Conservation (phyloP, 306 rosid species). For the Glycine latifolia region DNA sequence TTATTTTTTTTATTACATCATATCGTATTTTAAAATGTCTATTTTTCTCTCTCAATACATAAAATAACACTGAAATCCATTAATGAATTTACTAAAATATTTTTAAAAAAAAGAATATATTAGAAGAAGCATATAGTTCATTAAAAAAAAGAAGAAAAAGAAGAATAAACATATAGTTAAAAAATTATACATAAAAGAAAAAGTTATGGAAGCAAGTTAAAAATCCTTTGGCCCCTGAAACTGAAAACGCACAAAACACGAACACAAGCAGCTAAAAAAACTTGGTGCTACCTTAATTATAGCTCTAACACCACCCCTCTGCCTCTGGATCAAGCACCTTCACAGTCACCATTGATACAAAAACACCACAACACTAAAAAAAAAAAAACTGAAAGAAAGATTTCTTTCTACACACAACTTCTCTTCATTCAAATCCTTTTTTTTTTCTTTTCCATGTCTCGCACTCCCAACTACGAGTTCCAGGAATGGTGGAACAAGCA, state of each 20-base stretch:
- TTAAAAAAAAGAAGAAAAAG: too few relatives aligned
- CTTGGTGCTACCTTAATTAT: constrained; percentile 38
- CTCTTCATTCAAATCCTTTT: background rate
- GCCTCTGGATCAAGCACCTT: constrained; percentile 41
- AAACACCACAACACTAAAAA: background rate
- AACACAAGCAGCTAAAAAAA: constrained; percentile 44
- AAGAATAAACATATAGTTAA: too few relatives aligned
- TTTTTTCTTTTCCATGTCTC: constrained; percentile 62
- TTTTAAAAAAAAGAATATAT: too few relatives aligned
- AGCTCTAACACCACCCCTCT: constrained; percentile 4
- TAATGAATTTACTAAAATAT: too few relatives aligned
- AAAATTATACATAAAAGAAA: too few relatives aligned
- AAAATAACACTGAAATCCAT: too few relatives aligned
- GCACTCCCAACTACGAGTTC: constrained; percentile 82
- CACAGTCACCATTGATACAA: background rate
- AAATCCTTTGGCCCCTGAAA: background rate
- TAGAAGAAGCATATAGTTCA: too few relatives aligned
- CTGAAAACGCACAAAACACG: background rate
- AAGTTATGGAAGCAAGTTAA: background rate
- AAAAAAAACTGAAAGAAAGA: background rate
- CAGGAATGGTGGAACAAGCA: constrained; percentile 99
- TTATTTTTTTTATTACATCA: too few relatives aligned
- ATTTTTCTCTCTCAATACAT: too few relatives aligned
- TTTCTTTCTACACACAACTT: background rate
- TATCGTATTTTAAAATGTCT: too few relatives aligned